A percentile compares a stretch with the other conserved stretches of the same genome.
Conservation (phyloP, 2,329 filamentous ascomycete genomes). For the Blumeria graminis region DNA sequence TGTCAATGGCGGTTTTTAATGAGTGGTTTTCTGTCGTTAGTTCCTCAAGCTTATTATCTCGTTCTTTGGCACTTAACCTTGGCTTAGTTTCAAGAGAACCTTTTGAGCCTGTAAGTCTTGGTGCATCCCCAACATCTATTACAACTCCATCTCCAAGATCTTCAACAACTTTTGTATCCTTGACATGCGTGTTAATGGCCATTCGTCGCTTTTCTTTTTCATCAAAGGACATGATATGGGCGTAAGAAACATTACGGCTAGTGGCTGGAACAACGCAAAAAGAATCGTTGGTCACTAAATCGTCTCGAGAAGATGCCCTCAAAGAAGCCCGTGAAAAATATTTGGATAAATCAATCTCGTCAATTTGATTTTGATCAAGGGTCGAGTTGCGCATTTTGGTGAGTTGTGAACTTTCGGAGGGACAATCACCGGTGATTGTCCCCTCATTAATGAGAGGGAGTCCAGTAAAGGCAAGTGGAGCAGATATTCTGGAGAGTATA, state of each 20-base stretch:
- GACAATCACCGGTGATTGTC: slow-evolving; percentile 15
- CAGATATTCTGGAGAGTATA: slow-evolving; percentile 70
- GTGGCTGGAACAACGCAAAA: slow-evolving; percentile 91
- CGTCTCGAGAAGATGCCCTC: slow-evolving; percentile 48
- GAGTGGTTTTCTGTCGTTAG: slow-evolving; percentile 70
- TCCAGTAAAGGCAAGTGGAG: slow-evolving; percentile 77
- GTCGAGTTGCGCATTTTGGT: slow-evolving; percentile 11
- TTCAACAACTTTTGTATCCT: slow-evolving; percentile 15
- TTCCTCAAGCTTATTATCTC: slow-evolving; percentile 59
- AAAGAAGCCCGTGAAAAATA: slow-evolving; percentile 73
- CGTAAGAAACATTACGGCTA: slow-evolving; percentile 80
- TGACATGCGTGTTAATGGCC: slow-evolving; percentile 23
- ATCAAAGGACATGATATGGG: slow-evolving; percentile 55
- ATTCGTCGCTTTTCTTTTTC: slow-evolving; percentile 40
- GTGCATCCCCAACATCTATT: slow-evolving; percentile 59
- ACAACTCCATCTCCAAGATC: slow-evolving; percentile 57
- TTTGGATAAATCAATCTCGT: slow-evolving; percentile 50
- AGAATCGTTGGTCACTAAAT: slow-evolving; percentile 39
- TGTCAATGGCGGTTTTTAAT: slow-evolving; percentile 65
- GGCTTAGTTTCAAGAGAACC: slow-evolving; percentile 18
- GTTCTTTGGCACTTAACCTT: slow-evolving; percentile 19
- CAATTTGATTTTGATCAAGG: slow-evolving; percentile 18
- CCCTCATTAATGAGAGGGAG: slow-evolving; percentile 44
- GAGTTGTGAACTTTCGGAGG: slow-evolving; percentile 17
- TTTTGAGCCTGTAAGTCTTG: slow-evolving; percentile 20